A percentile compares a stretch with the other conserved stretches of the same genome.
phyloP scores from a whole-genome alignment of 2,329 filamentous ascomycete species.

The Hypoxylon sp. region DNA sequence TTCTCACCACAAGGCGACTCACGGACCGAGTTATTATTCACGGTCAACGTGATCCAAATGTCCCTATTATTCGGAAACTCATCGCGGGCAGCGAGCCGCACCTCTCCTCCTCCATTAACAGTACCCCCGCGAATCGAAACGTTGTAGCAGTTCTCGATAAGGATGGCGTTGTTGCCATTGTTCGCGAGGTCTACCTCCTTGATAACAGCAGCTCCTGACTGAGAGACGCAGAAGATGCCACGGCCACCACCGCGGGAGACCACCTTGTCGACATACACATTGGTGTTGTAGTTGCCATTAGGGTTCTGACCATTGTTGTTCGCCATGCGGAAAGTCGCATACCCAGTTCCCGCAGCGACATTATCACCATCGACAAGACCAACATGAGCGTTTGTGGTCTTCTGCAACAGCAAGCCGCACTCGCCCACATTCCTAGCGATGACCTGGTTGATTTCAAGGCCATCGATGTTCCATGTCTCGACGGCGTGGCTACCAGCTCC shows the following conservation, averaged over 20 bases:
- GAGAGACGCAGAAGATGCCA: slow-evolving; percentile 71
- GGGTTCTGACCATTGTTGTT: slow-evolving; percentile 68
- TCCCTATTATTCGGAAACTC: slow-evolving; percentile 70
- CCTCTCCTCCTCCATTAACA: slow-evolving; percentile 69
- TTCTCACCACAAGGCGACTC: slow-evolving; percentile 70
- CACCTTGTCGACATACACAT: slow-evolving; percentile 68
- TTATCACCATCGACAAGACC: slow-evolving; percentile 71
- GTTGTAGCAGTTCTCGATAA: slow-evolving; percentile 74
- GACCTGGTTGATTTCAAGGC: slow-evolving; percentile 66
- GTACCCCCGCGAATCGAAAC: slow-evolving; percentile 65
- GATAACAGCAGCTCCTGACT: slow-evolving; percentile 69
- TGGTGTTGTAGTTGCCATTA: slow-evolving; percentile 66
- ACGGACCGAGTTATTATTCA: slow-evolving; percentile 65
- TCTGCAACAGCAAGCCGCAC: slow-evolving; percentile 70
- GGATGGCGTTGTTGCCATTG: slow-evolving; percentile 70
- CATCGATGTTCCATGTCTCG: slow-evolving; percentile 73
- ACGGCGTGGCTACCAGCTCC: slow-evolving; percentile 70
- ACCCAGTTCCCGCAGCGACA: slow-evolving; percentile 66
- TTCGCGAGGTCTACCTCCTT: slow-evolving; percentile 63
- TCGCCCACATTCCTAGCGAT: slow-evolving; percentile 69
- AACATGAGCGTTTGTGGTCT: slow-evolving; percentile 66
- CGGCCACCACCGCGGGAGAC: slow-evolving; percentile 70
- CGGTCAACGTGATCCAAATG: slow-evolving; percentile 64
- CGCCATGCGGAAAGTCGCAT: slow-evolving; percentile 70
- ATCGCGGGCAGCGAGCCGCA: slow-evolving; percentile 65